Conservation (phyloP, 2,329 filamentous ascomycete genomes). For the Claviceps pazoutovae region DNA sequence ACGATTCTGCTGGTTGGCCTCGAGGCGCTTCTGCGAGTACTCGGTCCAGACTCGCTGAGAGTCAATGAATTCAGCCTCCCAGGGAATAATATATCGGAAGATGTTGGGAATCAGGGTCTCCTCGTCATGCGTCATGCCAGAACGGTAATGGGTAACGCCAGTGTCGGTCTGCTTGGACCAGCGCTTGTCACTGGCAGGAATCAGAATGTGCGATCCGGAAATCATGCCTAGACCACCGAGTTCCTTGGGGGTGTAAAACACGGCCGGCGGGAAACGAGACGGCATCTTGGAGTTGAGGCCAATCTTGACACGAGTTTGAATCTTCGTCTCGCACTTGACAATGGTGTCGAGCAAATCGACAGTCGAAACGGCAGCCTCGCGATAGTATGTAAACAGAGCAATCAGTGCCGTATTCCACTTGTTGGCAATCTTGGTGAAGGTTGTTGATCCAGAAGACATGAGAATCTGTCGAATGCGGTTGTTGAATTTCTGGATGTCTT, state of each 20-base stretch:
- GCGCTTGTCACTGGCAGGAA: slow-evolving; percentile 91
- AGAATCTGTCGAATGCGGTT: slow-evolving; percentile 96
- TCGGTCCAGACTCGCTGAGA: slow-evolving; percentile 98
- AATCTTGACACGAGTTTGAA: slow-evolving; percentile 97
- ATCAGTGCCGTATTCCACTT: slow-evolving; percentile 99
- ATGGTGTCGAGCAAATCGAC: slow-evolving; percentile 91
- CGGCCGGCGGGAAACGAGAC: slow-evolving; percentile 90
- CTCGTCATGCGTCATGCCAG: slow-evolving; percentile 96
- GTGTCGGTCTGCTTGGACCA: slow-evolving; percentile 98
- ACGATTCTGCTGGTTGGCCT: slow-evolving; percentile 94
- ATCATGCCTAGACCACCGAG: slow-evolving; percentile 97
- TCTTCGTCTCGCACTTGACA: slow-evolving; percentile 98
- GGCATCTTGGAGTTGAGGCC: slow-evolving; percentile 99
- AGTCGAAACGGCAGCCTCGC: slow-evolving; percentile 91
- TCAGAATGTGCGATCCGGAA: slow-evolving; percentile 93
- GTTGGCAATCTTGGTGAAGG: slow-evolving; percentile 98
- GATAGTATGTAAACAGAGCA: slow-evolving; percentile 95
- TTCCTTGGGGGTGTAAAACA: slow-evolving; percentile 98
- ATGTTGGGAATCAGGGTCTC: slow-evolving; percentile 98
- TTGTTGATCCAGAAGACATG: slow-evolving; percentile 98
- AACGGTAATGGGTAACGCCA: slow-evolving; percentile 90
- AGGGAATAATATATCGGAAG: slow-evolving; percentile 97
- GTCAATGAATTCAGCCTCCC: slow-evolving; percentile 98
- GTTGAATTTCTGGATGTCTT: slow-evolving; percentile 98
- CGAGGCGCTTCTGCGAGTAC: slow-evolving; percentile 92